phyloP scores from a whole-genome alignment of 192 early-diverging fungal species.

The Coemansia sp. region DNA sequence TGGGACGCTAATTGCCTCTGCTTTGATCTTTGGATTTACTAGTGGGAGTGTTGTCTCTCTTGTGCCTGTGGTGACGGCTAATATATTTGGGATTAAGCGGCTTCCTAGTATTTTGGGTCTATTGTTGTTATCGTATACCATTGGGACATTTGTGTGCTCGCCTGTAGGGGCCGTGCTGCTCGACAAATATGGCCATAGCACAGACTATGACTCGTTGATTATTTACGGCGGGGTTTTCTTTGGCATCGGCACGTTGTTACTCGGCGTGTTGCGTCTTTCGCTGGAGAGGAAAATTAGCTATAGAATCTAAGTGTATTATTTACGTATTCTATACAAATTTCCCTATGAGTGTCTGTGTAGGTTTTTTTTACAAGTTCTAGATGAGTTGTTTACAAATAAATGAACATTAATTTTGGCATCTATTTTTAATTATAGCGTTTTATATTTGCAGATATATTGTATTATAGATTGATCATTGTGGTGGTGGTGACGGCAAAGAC shows the following conservation, averaged over 20 bases:
- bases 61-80: constrained; percentile 22
- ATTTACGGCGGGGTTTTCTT: constrained; percentile 22
- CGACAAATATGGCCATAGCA: constrained; percentile 30
- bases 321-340: too few species aligned
- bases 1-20: constrained; percentile 7
- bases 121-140: constrained; percentile 13
- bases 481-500: too few species aligned
- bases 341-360: too few species aligned
- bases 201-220: constrained; percentile 18
- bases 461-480: too few species aligned
- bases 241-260: constrained; percentile 2
- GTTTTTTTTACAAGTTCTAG: too few species aligned
- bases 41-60: constrained; percentile 24
- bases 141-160: constrained; percentile 15
- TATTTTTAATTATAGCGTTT: too few species aligned
- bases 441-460: too few species aligned
- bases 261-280: too few species aligned
- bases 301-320: too few species aligned
- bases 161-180: constrained; percentile 17
- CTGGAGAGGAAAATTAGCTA: too few species aligned
- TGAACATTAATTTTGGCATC: too few species aligned
- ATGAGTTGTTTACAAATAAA: too few species aligned
- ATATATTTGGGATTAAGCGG: constrained; percentile 21
- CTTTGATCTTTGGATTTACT: constrained; percentile 20
- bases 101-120: constrained; percentile 31